Base-by-base conservation (phyloP, 2,329 filamentous ascomycete species). In the Nannizziopsis barbatae region DNA sequence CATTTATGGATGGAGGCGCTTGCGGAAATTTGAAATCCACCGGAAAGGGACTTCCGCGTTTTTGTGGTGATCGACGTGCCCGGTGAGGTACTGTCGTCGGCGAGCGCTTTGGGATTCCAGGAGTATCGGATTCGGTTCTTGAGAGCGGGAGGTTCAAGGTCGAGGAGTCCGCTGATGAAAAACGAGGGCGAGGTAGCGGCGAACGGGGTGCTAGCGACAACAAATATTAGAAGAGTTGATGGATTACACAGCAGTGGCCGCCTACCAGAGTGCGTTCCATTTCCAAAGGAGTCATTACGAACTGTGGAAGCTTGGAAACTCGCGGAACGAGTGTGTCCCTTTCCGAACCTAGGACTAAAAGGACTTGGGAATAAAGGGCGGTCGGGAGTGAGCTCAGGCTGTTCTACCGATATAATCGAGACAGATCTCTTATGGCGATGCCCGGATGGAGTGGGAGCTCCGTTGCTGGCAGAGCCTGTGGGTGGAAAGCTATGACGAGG, bases 381-480 rank as follows among this genome's bases (percentile, higher is more conserved):
- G 54, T 53, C 53, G 60, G 54, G 12, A 12, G 38, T 51, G 64
- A 63, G 56, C 22, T 75, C 71, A 53, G 70, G 71, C 49, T 49
- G 46, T 22, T 81, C 83, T 57, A 90, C 78, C 8, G 86, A 90
- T 40, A 90, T 79, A 54, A 92, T 90, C 14, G 86, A 92, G 27
- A 92, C 75, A 2, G 86, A 90, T 57, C 84, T 75, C 62, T 83
- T 80, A 58, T 89, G 85, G 46, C 73, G 70, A 58, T 83, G 77
- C n/a, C 74, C 56, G 7, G 62, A 52, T 11, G 47, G 71, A 32
- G 60, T 52, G 48, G 35, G 49, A 41, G 31, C 17, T 65, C 64
- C 50, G 47, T 54, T 22, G 32, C 35, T 36, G 30, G 36, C 20
- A 18, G 47, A 3, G 10, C 35, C 14, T 27, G n/a, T 53, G 6